Conservation (phyloP, 768 basidiomycete genomes). For the Agrocybe pediades region DNA sequence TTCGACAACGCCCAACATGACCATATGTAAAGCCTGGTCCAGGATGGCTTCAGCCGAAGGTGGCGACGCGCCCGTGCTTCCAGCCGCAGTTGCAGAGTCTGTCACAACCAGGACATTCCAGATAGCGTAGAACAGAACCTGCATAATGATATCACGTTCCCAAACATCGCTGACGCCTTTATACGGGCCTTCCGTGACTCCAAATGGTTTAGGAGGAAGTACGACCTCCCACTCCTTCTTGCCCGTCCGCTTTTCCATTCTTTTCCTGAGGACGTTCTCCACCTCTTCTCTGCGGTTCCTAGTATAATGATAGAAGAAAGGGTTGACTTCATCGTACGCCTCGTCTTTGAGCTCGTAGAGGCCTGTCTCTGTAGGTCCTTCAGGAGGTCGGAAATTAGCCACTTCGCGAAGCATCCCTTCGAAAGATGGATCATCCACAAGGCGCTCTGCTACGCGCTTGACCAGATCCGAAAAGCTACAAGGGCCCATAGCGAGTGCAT, state of each 20-base stretch:
- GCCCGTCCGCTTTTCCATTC: constrained; percentile 64
- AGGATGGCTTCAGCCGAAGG: constrained; percentile 87
- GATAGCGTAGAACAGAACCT: constrained; percentile 82
- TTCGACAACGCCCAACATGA: constrained; percentile 84
- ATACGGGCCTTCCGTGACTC: constrained; percentile 71
- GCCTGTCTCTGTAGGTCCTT: constrained; percentile 75
- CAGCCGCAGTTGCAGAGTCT: constrained; percentile 37
- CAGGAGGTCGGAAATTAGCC: constrained; percentile 81
- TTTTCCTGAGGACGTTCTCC: constrained; percentile 68
- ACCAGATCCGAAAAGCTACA: constrained; percentile 89
- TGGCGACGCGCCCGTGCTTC: constrained; percentile 48
- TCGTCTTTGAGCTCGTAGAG: constrained; percentile 88
- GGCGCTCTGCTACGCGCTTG: constrained; percentile 88
- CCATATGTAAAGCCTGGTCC: constrained; percentile 84
- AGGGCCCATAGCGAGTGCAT: constrained; percentile 86
- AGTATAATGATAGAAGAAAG: constrained; percentile 95
- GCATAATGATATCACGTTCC: constrained; percentile 70
- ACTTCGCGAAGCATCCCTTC: constrained; percentile 78
- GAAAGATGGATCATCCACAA: constrained; percentile 82
- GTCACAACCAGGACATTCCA: constrained; percentile 73
- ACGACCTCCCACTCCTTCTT: constrained; percentile 58
- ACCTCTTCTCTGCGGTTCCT: constrained; percentile 93
- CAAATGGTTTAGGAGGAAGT: constrained; percentile 72
- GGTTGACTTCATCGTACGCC: constrained; percentile 84
- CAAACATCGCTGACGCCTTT: constrained; percentile 61